Base-by-base conservation (phyloP, 2,329 filamentous ascomycete genomes). In the Stenocarpella maydis region DNA sequence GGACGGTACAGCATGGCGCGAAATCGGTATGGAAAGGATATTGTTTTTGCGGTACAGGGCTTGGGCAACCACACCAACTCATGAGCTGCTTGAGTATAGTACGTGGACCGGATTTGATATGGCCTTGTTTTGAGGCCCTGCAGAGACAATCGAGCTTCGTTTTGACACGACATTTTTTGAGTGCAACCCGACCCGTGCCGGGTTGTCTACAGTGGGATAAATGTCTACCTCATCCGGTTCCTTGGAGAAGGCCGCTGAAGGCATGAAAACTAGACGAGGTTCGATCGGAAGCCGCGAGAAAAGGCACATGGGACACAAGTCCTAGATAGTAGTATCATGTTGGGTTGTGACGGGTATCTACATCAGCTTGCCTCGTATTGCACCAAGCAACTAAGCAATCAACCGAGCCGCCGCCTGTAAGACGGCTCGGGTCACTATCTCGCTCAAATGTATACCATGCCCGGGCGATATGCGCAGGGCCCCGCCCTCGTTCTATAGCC, bases 11-110 rank as follows among this genome's bases (percentile, higher is more conserved):
- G 39, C 55, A 71, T 67, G 41, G 53, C 65, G 65, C 50, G 63
- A 60, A n/a, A 60, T 28, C 34, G 60, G 52, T 34, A 58, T 39
- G 68, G 52, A 58, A 69, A 53, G 69, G 66, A 71, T 37, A 61
- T 53, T 58, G 55, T 55, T 37, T 65, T n/a, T 45, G 61, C 65
- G 55, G 58, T 68, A 69, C 43, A 70, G 55, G 65, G 26, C 49
- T 53, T 45, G 45, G 41, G 45, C 49, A 43, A 53, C 28, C 37
- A 60, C 34, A 66, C 26, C 55, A 37, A 43, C 17, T 1, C 24
- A 54, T 67, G 21, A 9, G 31, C 49, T 19, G 66, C 64, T 63
- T 63, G 45, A 39, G 53, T 41, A 41, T 28, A 60, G 55, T 37
- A 47, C 39, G 67, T 63, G 39, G 39, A 55, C 14, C 31, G 47